phyloP scores from a whole-genome alignment of 768 basidiomycete species.

The Hemileccinum rubropunctum region DNA sequence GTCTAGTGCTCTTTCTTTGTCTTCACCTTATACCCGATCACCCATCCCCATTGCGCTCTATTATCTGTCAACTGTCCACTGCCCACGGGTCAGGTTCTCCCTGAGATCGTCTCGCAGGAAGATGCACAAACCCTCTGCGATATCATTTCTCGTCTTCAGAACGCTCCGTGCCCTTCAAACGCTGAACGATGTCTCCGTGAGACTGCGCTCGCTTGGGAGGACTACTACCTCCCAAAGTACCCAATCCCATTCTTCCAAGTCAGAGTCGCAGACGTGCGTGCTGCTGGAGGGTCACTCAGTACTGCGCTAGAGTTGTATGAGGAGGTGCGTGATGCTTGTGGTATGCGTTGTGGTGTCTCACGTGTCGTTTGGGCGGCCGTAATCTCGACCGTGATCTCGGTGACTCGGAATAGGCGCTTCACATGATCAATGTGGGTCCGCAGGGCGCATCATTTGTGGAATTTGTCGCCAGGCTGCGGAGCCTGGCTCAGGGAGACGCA shows the following conservation, averaged over 20 bases:
- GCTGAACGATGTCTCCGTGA: conserved; percentile 24
- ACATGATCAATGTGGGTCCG: conserved; percentile 15
- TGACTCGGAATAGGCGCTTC: conserved; percentile 25
- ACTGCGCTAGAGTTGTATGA: conserved; percentile 30
- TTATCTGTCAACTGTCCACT: background rate
- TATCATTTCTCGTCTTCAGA: conserved; percentile 11
- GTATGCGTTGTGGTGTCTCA: background rate
- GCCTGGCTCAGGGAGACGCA: conserved; percentile 23
- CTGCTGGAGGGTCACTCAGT: conserved; percentile 28
- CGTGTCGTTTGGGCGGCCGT: background rate
- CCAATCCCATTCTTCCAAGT: conserved; percentile 32
- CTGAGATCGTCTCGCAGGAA: conserved; percentile 19
- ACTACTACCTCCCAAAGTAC: conserved; percentile 30
- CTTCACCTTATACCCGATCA: background rate
- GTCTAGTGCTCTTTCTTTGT: background rate
- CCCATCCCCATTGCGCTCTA: background rate
- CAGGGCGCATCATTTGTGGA: conserved; percentile 17
- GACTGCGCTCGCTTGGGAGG: conserved; percentile 30
- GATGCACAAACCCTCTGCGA: conserved; percentile 23
- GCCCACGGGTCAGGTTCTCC: conserved; percentile 16
- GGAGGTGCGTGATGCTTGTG: conserved; percentile 20
- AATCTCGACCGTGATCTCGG: background rate
- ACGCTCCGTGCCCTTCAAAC: conserved; percentile 13
- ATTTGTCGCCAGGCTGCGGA: conserved; percentile 27
- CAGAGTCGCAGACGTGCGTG: conserved; percentile 32